Percentiles rank a stretch among this genome's conserved stretches.
Conservation (phyloP, 176 grass and related monocot genomes). For the Eleusine indica region DNA sequence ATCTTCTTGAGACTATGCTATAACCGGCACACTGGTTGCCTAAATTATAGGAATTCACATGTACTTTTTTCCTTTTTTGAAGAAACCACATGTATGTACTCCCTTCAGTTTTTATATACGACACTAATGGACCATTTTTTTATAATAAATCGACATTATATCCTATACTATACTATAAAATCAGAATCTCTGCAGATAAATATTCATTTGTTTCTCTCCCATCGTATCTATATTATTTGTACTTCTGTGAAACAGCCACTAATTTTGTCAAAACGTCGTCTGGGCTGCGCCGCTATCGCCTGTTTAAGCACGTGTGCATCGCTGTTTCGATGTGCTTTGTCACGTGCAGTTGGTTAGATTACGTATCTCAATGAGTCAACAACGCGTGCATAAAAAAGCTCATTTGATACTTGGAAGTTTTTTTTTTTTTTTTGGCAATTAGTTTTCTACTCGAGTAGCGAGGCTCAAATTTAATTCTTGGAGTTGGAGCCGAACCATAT, state of each 20-base stretch:
- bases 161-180: not conserved
- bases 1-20: no score
- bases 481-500: no score
- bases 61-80: no score
- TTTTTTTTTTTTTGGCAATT: not conserved
- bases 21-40: no score
- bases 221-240: not conserved
- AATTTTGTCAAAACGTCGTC: not conserved
- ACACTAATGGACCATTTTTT: not conserved
- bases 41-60: no score
- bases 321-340: constrained; percentile 24
- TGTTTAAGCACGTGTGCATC: not conserved
- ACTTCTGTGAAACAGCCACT: not conserved
- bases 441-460: not conserved
- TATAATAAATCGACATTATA: not conserved
- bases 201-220: not conserved
- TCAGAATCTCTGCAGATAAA: not conserved
- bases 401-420: not conserved
- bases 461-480: not conserved
- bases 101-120: no score
- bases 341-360: constrained; percentile 23
- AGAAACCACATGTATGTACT: no score
- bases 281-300: not conserved
- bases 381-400: constrained; percentile 26
- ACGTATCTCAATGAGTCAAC: constrained; percentile 11